phyloP scores from a whole-genome alignment of 169 alveolate genomes.

The Plasmodium malariae region DNA sequence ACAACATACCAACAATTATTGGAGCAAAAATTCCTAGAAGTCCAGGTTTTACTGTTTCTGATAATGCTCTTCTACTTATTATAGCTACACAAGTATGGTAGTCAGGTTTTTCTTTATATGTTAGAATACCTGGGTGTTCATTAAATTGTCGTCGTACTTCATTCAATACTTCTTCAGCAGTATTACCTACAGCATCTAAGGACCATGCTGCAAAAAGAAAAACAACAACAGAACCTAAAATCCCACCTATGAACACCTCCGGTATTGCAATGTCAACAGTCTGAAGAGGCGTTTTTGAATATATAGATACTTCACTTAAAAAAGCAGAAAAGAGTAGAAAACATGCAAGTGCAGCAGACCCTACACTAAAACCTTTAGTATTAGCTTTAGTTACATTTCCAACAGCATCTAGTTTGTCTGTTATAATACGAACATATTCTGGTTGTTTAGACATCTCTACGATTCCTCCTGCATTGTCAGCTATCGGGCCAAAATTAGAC shows the following conservation, averaged over 20 bases:
- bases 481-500: slow-evolving; percentile 91
- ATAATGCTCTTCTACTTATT: slow-evolving; percentile 86
- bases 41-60: slow-evolving; percentile 90
- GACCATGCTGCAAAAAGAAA: slow-evolving; percentile 90
- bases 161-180: slow-evolving; percentile 89
- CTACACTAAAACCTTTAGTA: slow-evolving; percentile 92
- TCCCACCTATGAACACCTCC: slow-evolving; percentile 86
- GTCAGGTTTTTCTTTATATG: slow-evolving; percentile 88
- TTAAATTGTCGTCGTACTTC: slow-evolving; percentile 89
- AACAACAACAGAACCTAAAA: slow-evolving; percentile 90
- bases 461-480: slow-evolving; percentile 93
- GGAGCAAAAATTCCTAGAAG: slow-evolving; percentile 83
- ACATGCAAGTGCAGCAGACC: slow-evolving; percentile 92
- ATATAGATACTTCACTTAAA: slow-evolving; percentile 79
- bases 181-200: slow-evolving; percentile 89
- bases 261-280: slow-evolving; percentile 82
- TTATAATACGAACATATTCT: slow-evolving; percentile 85
- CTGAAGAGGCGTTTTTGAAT: slow-evolving; percentile 47
- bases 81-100: slow-evolving; percentile 88
- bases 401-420: slow-evolving; percentile 92
- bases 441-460: slow-evolving; percentile 89
- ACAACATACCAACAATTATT: slow-evolving; percentile 82
- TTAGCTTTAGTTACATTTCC: slow-evolving; percentile 92
- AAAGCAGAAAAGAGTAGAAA: slow-evolving; percentile 91
- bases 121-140: slow-evolving; percentile 84